phyloP scores from a whole-genome alignment of 106 monocot genomes.

The Amphibolis antarctica region DNA sequence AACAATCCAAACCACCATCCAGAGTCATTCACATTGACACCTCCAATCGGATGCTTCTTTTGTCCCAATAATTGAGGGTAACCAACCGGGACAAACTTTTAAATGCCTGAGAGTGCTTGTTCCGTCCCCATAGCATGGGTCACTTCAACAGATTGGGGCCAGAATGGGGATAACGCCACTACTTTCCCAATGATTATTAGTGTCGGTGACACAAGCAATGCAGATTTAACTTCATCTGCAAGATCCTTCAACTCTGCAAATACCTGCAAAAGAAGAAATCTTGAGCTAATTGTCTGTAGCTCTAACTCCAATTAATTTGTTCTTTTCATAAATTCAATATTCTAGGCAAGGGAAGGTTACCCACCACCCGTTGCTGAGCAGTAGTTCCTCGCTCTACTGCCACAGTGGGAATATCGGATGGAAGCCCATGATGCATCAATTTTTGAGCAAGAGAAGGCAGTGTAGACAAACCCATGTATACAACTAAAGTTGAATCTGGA shows the following conservation, averaged over 20 bases:
- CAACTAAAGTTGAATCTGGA: slow-evolving; percentile 75
- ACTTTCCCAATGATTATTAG: slow-evolving; percentile 84
- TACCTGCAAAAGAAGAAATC: slow-evolving; percentile 27
- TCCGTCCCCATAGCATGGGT: not conserved
- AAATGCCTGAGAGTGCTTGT: slow-evolving; percentile 1
- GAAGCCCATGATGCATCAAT: slow-evolving; percentile 62
- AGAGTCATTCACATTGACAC: not conserved
- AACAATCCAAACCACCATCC: not conserved
- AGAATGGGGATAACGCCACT: slow-evolving; percentile 65
- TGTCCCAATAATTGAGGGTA: not conserved
- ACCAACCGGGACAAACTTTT: not conserved
- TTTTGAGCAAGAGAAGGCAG: slow-evolving; percentile 50
- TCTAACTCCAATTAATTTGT: not conserved
- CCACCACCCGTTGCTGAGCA: slow-evolving; percentile 74
- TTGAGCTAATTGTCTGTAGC: not conserved
- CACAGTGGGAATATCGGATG: slow-evolving; percentile 61
- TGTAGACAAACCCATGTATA: slow-evolving; percentile 98
- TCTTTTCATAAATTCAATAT: too few species aligned
- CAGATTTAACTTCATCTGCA: slow-evolving; percentile 53
- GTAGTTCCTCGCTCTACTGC: slow-evolving; percentile 96
- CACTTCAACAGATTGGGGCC: slow-evolving; percentile 30
- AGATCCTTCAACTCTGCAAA: slow-evolving; percentile 61
- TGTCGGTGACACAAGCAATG: slow-evolving; percentile 65
- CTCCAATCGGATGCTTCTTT: not conserved
- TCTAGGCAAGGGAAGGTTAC: slow-evolving; percentile 3